Evolutionary conservation across 805 yeast species (phyloP).

Genomic region (Clavispora santaluciae): DNA sequence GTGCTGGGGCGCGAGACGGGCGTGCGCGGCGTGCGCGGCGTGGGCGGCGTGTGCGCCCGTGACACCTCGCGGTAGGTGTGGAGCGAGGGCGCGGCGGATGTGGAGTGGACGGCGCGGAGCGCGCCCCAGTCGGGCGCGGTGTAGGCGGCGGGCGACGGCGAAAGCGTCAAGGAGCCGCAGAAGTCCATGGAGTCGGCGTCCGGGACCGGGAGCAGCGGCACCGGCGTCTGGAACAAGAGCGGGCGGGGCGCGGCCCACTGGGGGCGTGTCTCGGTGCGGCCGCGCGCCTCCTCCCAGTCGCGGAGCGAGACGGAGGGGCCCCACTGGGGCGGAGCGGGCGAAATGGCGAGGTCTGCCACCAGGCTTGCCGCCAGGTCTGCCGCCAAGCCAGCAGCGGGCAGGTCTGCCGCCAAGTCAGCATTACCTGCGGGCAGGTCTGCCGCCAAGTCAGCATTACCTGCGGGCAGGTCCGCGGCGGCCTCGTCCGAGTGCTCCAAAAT

Average conservation of each 20-base stretch:
- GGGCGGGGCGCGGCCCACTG: slow-evolving; percentile 21
- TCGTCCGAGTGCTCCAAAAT: slow-evolving; percentile 1
- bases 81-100: slow-evolving; percentile 38
- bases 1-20: background rate
- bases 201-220: too few species aligned
- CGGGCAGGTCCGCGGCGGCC: too few species aligned
- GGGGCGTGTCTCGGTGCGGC: slow-evolving; percentile 21
- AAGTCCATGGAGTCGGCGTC: background rate
- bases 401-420: too few species aligned
- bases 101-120: slow-evolving; percentile 17
- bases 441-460: too few species aligned
- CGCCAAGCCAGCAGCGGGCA: too few species aligned
- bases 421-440: too few species aligned
- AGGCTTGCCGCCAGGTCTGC: too few species aligned
- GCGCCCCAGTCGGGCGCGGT: slow-evolving; percentile 10
- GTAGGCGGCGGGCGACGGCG: background rate
- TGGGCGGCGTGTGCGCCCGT: slow-evolving; percentile 3
- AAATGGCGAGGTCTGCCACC: background rate
- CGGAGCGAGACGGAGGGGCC: slow-evolving; percentile 21
- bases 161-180: background rate
- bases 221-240: slow-evolving; percentile 12
- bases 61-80: slow-evolving; percentile 30
- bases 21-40: background rate
- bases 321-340: background rate
- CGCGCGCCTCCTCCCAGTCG: slow-evolving; percentile 29